Evolutionary conservation across 768 basidiomycete species (phyloP).

Genomic region (Suillus paluster): DNA sequence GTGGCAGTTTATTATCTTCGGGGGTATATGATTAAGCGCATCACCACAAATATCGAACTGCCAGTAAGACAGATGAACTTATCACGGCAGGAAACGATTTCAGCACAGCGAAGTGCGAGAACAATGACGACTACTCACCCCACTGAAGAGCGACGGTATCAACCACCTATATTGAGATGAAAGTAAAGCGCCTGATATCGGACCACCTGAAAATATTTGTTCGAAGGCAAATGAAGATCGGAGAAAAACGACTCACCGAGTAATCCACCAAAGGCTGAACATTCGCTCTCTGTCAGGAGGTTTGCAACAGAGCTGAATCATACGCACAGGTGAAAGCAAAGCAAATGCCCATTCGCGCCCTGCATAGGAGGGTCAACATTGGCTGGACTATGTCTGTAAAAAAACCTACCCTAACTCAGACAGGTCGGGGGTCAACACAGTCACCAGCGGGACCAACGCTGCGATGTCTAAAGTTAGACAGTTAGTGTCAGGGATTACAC

Average conservation of each 20-base stretch:
- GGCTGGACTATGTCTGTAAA: background rate
- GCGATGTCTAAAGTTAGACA: constrained; percentile 40
- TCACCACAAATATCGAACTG: background rate
- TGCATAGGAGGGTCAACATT: constrained; percentile 8
- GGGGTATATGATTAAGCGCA: background rate
- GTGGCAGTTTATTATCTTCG: background rate
- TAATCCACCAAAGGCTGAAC: constrained; percentile 25
- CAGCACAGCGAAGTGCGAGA: background rate
- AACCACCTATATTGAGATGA: constrained; percentile 58
- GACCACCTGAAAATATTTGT: constrained; percentile 50
- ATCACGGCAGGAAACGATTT: background rate
- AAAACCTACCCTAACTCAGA: constrained; percentile 52
- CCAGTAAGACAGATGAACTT: background rate
- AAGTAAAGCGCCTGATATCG: constrained; percentile 61
- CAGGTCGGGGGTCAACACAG: constrained; percentile 47
- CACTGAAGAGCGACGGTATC: constrained; percentile 58
- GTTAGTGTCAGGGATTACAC: background rate
- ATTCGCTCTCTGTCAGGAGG: background rate
- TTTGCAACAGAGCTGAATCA: background rate
- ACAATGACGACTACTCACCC: constrained; percentile 28
- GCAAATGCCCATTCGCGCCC: constrained; percentile 49
- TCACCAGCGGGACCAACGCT: constrained; percentile 48
- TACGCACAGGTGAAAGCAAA: constrained; percentile 47
- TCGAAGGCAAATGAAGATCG: constrained; percentile 8
- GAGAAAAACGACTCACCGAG: constrained; percentile 15